Conservation (phyloP, 75 land plant species). For the Pinus albicaulis region DNA sequence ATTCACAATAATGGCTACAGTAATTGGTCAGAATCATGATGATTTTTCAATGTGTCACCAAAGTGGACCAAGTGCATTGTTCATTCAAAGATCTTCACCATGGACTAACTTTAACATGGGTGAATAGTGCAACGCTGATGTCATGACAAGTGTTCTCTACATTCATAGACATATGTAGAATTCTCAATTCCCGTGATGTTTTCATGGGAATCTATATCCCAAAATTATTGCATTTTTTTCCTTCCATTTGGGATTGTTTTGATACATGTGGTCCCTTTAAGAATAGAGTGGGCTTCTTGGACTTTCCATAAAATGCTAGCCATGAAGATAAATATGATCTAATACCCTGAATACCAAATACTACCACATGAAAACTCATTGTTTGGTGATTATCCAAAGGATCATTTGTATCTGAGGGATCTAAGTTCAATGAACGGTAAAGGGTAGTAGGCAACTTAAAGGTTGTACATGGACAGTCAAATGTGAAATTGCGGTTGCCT, state of each 20-base stretch:
- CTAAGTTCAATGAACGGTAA: slow-evolving; percentile 26
- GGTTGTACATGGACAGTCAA: slow-evolving; percentile 51
- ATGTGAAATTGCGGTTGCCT: slow-evolving; percentile 39
- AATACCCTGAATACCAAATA: slow-evolving; percentile 56
- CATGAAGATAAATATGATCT: slow-evolving; percentile 41
- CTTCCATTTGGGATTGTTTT: slow-evolving; percentile 37
- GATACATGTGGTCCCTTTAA: slow-evolving; percentile 54
- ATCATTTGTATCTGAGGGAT: slow-evolving; percentile 40
- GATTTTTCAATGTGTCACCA: too few relatives aligned
- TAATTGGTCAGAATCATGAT: too few relatives aligned
- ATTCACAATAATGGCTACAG: too few relatives aligned
- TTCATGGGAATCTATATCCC: slow-evolving; percentile 66
- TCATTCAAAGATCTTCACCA: too few relatives aligned
- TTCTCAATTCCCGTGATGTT: slow-evolving; percentile 37
- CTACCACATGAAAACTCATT: slow-evolving; percentile 50
- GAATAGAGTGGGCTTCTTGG: slow-evolving; percentile 49
- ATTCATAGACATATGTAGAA: slow-evolving; percentile 24
- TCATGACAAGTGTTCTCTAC: slow-evolving; percentile 10
- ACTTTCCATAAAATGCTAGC: slow-evolving; percentile 55
- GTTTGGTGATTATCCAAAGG: slow-evolving; percentile 37
- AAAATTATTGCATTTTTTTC: slow-evolving; percentile 54
- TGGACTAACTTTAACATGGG: too few relatives aligned
- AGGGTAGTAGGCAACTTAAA: slow-evolving; percentile 40
- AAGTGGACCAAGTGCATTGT: too few relatives aligned
- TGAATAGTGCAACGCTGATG: background rate